These are phyloP conservation scores for Colletotrichum zoysiae DNA, from an alignment of 2,329 filamentous ascomycete species.

Conservation along the genomic window DNA sequence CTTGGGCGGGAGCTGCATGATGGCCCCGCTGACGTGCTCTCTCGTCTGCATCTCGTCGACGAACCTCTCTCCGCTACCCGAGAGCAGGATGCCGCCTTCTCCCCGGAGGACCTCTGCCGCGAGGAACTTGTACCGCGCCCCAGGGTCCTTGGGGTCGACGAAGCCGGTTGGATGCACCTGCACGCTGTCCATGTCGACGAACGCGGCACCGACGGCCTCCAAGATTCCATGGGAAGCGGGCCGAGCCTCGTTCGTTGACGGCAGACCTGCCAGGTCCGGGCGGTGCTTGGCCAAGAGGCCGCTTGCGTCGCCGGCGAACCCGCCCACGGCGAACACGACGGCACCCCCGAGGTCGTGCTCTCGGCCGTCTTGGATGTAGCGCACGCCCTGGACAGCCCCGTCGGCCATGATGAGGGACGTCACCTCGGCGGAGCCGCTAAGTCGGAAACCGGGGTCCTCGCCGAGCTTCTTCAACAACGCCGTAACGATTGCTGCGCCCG, in stretches of 20 bases:
- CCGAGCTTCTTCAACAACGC: conserved; percentile 65
- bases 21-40: conserved; percentile 65
- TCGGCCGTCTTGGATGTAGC: conserved; percentile 56
- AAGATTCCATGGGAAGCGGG: conserved; percentile 65
- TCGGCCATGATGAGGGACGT: conserved; percentile 59
- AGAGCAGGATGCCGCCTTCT: conserved; percentile 71
- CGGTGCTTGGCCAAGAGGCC: conserved; percentile 68
- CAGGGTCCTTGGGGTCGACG: conserved; percentile 63
- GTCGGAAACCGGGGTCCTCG: conserved; percentile 61
- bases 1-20: conserved; percentile 57
- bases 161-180: conserved; percentile 77
- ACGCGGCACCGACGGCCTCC: conserved; percentile 53
- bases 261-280: conserved; percentile 69
- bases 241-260: conserved; percentile 72
- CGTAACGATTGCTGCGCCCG: conserved; percentile 69
- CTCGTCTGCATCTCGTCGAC: conserved; percentile 73
- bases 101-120: conserved; percentile 73
- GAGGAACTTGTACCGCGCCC: conserved; percentile 68
- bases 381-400: conserved; percentile 62
- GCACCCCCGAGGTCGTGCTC: conserved; percentile 60
- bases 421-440: conserved; percentile 66
- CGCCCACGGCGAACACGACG: conserved; percentile 71
- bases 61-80: conserved; percentile 62
- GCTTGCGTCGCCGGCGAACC: conserved; percentile 72
- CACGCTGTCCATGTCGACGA: conserved; percentile 67